A percentile compares a stretch with the other conserved stretches of the same genome.
Evolutionary conservation across 805 yeast species (phyloP).

Genomic region (Ogataea allantospora): DNA sequence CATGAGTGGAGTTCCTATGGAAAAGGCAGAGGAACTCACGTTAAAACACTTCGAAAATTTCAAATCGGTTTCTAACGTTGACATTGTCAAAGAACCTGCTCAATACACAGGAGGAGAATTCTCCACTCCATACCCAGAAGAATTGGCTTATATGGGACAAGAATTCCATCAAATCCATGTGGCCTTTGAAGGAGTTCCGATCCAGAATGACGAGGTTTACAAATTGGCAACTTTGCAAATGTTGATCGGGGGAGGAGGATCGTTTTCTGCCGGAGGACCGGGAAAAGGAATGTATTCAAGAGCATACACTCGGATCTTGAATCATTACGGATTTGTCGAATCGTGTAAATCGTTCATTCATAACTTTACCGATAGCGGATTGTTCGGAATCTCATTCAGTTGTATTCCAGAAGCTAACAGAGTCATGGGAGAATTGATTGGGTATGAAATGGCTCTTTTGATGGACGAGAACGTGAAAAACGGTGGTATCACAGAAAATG

Average conservation of each 20-base stretch:
- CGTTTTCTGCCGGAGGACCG: slow-evolving; percentile 98
- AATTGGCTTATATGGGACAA: slow-evolving; percentile 62
- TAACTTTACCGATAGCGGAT: slow-evolving; percentile 84
- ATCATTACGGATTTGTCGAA: slow-evolving; percentile 88
- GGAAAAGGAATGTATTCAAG: slow-evolving; percentile 99
- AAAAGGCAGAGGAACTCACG: slow-evolving; percentile 62
- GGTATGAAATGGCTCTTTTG: slow-evolving; percentile 52
- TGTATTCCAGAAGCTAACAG: slow-evolving; percentile 86
- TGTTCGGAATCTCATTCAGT: slow-evolving; percentile 84
- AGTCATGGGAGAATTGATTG: slow-evolving; percentile 76
- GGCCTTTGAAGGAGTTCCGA: slow-evolving; percentile 85
- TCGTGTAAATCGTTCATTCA: slow-evolving; percentile 86
- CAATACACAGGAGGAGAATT: slow-evolving; percentile 60
- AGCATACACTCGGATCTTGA: slow-evolving; percentile 84
- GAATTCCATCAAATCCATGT: slow-evolving; percentile 83
- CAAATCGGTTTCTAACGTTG: slow-evolving; percentile 31
- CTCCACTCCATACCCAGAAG: slow-evolving; percentile 50
- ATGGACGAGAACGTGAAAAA: slow-evolving; percentile 46
- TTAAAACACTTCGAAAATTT: slow-evolving; percentile 64
- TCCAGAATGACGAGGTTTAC: slow-evolving; percentile 81
- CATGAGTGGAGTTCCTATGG: slow-evolving; percentile 80
- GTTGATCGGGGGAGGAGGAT: slow-evolving; percentile 93
- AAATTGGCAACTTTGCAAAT: slow-evolving; percentile 89
- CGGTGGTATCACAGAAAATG: slow-evolving; percentile 64
- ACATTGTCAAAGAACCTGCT: slow-evolving; percentile 38